Conservation (phyloP, 192 early-diverging fungal species). For the Mortierella antarctica region DNA sequence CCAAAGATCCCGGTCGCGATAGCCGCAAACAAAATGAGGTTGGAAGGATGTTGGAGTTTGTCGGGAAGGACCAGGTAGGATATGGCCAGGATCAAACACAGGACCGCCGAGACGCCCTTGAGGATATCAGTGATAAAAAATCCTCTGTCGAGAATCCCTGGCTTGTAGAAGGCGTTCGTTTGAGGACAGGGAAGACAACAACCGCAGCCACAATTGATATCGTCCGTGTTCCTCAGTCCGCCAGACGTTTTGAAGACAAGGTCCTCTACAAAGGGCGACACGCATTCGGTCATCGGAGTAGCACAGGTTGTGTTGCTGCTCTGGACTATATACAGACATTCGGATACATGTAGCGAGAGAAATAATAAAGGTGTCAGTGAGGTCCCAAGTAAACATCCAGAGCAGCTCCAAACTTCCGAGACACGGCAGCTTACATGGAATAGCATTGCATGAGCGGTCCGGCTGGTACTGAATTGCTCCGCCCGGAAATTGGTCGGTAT, state of each 20-base stretch:
- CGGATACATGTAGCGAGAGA: background rate
- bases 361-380: background rate
- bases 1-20: slow-evolving; percentile 56
- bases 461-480: slow-evolving; percentile 23
- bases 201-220: slow-evolving; percentile 42
- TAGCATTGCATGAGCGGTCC: slow-evolving; percentile 35
- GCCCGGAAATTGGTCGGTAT: slow-evolving; percentile 13
- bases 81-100: slow-evolving; percentile 53
- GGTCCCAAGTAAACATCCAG: no score
- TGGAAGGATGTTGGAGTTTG: slow-evolving; percentile 60
- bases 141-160: slow-evolving; percentile 46
- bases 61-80: slow-evolving; percentile 60
- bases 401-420: no score
- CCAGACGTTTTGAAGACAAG: slow-evolving; percentile 21
- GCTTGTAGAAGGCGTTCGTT: slow-evolving; percentile 58
- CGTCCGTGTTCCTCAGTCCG: slow-evolving; percentile 41
- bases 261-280: slow-evolving; percentile 56
- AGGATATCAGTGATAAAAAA: slow-evolving; percentile 62
- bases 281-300: slow-evolving; percentile 34
- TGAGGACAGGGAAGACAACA: slow-evolving; percentile 64
- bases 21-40: slow-evolving; percentile 57
- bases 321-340: slow-evolving; percentile 19
- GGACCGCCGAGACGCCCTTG: slow-evolving; percentile 50
- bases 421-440: slow-evolving; percentile 28
- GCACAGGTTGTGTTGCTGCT: slow-evolving; percentile 46